Base-by-base conservation (phyloP, 1,284 basidiomycete species). In the Microbotryum intermedium region DNA sequence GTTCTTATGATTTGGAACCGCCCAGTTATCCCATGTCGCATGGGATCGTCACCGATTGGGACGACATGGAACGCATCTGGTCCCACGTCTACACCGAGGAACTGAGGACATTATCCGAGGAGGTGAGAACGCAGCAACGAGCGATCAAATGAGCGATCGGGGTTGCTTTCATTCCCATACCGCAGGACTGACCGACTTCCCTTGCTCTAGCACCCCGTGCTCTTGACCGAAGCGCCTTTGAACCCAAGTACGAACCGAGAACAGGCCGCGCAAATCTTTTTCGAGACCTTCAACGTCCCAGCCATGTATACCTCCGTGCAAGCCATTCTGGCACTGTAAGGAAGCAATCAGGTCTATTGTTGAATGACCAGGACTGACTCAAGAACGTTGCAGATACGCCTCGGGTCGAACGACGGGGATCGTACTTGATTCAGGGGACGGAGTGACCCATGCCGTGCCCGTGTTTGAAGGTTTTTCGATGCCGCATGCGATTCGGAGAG, bases 401-500 rank as follows among this genome's bases (percentile, higher is more conserved):
- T 97, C 94, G 6, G 95, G 95, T n/a, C 83, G 95, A 65, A 98
- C 95, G 62, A 98, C 95, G 30, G 95, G 95, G 44, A 97, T 98
- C 60, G 95, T 99, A 4, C 82, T 99, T 18, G 95, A 99, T 74
- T 97, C 95, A 4, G 95, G 95, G 13, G 95, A 99, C 73, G 95
- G 95, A 25, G 95, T 99, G 2, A 97, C 95, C 23, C 95, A 99
- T 70, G 91, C 95, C 4, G 95, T 99, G 4, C 95, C 95, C 4
- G 95, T 99, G 11, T 99, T 95, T 72, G 95, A 99, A 74, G 95
- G 95, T 0, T 98, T 98, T 78, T 93, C 90, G 10, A 97, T 98
- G 90, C 93, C 94, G 43, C 91, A 98, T 73, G 94, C 95, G 43
- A 94, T 98, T 68, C 85, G 92, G 57, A 79, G 95, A 71, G 87